Evolutionary conservation across 805 yeast species (phyloP).

Genomic region (Candida andamanensis): DNA sequence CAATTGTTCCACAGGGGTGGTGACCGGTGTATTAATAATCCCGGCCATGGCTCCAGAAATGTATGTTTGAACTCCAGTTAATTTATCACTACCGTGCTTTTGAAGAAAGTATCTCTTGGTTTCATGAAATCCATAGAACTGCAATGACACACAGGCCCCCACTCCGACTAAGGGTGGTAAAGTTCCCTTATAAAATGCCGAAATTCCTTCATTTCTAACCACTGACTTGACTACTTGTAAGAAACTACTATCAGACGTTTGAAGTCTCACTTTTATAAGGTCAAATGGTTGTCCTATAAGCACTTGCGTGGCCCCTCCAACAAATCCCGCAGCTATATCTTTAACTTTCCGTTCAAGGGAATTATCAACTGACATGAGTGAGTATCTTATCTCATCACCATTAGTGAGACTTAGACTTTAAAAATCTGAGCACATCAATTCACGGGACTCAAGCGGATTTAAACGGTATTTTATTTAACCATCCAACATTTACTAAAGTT

Average conservation of each 20-base stretch:
- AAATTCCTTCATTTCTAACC: slow-evolving; percentile 34
- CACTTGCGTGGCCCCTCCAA: slow-evolving; percentile 45
- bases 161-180: slow-evolving; percentile 42
- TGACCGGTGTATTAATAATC: slow-evolving; percentile 55
- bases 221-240: slow-evolving; percentile 30
- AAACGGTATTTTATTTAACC: too few species aligned
- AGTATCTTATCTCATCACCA: too few species aligned
- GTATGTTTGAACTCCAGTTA: slow-evolving; percentile 53
- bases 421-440: too few species aligned
- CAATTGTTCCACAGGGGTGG: slow-evolving; percentile 64
- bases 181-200: slow-evolving; percentile 43
- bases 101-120: slow-evolving; percentile 52
- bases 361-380: slow-evolving; percentile 21
- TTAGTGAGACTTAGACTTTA: too few species aligned
- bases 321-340: slow-evolving; percentile 41
- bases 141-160: slow-evolving; percentile 62
- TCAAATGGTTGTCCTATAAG: slow-evolving; percentile 45
- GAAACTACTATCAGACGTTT: slow-evolving; percentile 32
- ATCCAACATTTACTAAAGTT: too few species aligned
- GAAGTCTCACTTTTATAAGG: slow-evolving; percentile 39
- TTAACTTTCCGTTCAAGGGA: slow-evolving; percentile 34
- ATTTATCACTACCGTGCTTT: slow-evolving; percentile 27
- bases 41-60: slow-evolving; percentile 65
- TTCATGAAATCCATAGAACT: slow-evolving; percentile 69
- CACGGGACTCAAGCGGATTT: too few species aligned